Evolutionary conservation across 441 rosid species (phyloP).

Genomic region (Breynia disticha): DNA sequence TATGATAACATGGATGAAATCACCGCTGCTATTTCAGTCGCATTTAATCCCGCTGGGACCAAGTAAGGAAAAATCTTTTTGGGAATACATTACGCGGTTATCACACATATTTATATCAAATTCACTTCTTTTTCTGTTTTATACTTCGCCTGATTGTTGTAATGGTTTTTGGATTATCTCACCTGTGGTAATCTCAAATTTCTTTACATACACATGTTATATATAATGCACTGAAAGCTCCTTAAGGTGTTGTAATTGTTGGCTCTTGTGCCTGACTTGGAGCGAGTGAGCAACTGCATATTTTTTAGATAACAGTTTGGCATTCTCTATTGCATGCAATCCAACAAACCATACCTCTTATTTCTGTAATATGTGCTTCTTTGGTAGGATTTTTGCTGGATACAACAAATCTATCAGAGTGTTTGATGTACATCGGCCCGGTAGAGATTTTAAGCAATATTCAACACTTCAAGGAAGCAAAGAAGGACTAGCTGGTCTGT

Average conservation of each 20-base stretch:
- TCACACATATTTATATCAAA: too few species aligned
- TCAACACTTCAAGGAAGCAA: constrained; percentile 72
- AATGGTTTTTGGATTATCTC: too few species aligned
- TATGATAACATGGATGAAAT: constrained; percentile 95
- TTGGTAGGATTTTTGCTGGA: constrained; percentile 74
- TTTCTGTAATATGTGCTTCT: constrained; percentile 17
- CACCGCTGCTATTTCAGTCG: constrained; percentile 79
- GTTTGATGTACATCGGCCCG: constrained; percentile 91
- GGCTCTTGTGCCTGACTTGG: too few species aligned
- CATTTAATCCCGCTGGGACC: constrained; percentile 76
- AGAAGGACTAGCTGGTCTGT: constrained; percentile 82
- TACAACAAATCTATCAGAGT: constrained; percentile 78
- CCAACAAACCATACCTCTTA: not conserved
- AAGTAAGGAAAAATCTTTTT: constrained; percentile 47
- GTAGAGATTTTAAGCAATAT: constrained; percentile 70
- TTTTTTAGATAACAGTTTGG: too few species aligned
- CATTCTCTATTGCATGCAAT: not conserved
- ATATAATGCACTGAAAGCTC: too few species aligned
- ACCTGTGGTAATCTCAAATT: too few species aligned
- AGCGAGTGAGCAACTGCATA: too few species aligned
- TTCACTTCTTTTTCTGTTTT: too few species aligned
- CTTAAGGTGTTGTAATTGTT: too few species aligned
- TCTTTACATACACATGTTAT: too few species aligned
- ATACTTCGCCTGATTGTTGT: too few species aligned
- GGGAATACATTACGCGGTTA: not conserved